Conservation (phyloP, 2,329 filamentous ascomycete species). For the Claviceps digitariae region DNA sequence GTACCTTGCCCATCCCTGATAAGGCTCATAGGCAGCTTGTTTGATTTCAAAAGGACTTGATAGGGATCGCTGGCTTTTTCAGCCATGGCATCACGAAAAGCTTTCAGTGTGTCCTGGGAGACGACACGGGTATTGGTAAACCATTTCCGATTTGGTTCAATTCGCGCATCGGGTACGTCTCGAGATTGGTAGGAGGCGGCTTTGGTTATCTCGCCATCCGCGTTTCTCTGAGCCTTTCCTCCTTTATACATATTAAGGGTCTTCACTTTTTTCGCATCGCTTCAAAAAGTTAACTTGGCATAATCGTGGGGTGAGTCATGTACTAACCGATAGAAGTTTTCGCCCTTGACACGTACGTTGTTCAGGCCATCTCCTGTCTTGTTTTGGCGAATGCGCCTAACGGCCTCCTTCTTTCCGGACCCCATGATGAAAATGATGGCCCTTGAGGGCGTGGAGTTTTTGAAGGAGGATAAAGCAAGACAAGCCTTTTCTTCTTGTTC, state of each 20-base stretch:
- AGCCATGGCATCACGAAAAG: constrained; percentile 84
- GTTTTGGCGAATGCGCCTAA: constrained; percentile 70
- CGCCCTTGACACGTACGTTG: constrained; percentile 88
- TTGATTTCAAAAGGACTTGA: constrained; percentile 86
- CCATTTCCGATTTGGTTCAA: constrained; percentile 96
- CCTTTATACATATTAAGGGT: constrained; percentile 82
- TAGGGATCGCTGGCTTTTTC: constrained; percentile 86
- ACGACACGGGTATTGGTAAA: constrained; percentile 89
- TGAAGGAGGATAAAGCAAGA: background rate
- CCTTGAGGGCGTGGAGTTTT: background rate
- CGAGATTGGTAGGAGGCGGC: constrained; percentile 73
- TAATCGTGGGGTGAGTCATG: background rate
- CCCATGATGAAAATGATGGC: constrained; percentile 47
- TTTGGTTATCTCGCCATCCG: constrained; percentile 70
- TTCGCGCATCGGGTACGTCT: constrained; percentile 68
- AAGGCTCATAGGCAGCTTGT: constrained; percentile 92
- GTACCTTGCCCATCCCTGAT: constrained; percentile 65
- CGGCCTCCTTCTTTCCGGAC: constrained; percentile 81
- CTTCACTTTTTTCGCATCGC: constrained; percentile 74
- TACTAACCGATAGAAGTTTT: constrained; percentile 85
- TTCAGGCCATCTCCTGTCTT: constrained; percentile 75
- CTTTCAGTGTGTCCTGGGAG: constrained; percentile 72
- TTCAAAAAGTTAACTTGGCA: constrained; percentile 12
- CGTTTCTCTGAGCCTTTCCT: constrained; percentile 69
- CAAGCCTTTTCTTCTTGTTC: background rate